Evolutionary conservation across 2,329 filamentous ascomycete species (phyloP), one percentile per base, ranked within the genome.

Genomic region (Aspergillus uvarum): DNA sequence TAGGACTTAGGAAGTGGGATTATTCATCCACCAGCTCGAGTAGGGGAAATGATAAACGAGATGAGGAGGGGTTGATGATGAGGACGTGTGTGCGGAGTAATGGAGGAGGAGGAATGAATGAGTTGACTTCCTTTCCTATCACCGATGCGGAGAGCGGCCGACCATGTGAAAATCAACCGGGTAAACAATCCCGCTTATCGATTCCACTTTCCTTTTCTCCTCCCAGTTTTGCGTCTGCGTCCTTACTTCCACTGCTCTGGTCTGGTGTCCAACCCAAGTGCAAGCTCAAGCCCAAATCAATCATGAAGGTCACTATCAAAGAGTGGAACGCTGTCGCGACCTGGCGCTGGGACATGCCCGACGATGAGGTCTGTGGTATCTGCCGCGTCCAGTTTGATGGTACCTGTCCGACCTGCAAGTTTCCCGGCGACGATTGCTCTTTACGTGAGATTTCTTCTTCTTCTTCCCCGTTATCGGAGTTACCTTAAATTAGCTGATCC

Each of bases 371-470:
- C 64, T 99, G 95, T 70, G 95, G 95, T 70, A 99, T 99, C 79
- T 99, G 95, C 79, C 94, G 96, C 74, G 93, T 96, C 63, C 91
- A 96, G 71, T 99, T 98, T 74, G 95, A 99, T 75, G 94, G 93
- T 61, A 98, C 95, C 26, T 99, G 95, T 81, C 93, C 95, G 51
- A 96, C 92, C 58, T 99, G 95, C 87, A 96, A 96, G 83, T 98
- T 92, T 73, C 95, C 95, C 14, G 95, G 95, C 59, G 95, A 99
- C 71, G 93, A 97, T 74, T 99, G 95, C 79, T 90, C 90, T 60
- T 83, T 99, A 61, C 83, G 94, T 97, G 11, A 4, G n/a, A 29
- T 8, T 22, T 53, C 22, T 49, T 49, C n/a, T n/a, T 51, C 38
- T 51, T 51, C 47, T 56, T 16, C 8, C 22, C 48, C 12, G 53